These are phyloP conservation scores for Chytridiales sp. DNA, from an alignment of 371 early-diverging fungal genomes.

Conservation along the genomic window DNA sequence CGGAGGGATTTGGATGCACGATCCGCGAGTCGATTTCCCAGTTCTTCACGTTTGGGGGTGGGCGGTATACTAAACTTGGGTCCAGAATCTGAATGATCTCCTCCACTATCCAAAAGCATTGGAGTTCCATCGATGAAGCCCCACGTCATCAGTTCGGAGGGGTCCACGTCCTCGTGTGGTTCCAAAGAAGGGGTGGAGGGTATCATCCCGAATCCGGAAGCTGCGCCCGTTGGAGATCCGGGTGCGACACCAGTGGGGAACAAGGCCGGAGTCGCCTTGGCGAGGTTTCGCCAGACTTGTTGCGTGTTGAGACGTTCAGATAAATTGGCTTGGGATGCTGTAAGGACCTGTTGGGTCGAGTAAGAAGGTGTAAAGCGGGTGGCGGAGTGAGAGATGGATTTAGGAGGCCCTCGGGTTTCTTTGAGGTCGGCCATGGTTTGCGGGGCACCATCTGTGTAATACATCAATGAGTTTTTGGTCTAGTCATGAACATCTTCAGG, in stretches of 20 bases:
- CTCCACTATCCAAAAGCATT: constrained; percentile 36
- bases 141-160: constrained; percentile 76
- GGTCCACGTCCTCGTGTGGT: constrained; percentile 59
- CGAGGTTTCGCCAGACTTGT: constrained; percentile 40
- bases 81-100: constrained; percentile 17
- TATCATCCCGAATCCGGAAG: constrained; percentile 62
- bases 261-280: constrained; percentile 44
- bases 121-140: constrained; percentile 50
- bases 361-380: constrained; percentile 47
- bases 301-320: constrained; percentile 39
- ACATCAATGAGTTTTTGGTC: constrained; percentile 67
- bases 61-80: constrained; percentile 58
- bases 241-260: constrained; percentile 26
- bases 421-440: constrained; percentile 26
- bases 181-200: constrained; percentile 66
- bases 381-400: constrained; percentile 54
- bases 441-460: constrained; percentile 55
- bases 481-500: too few species aligned
- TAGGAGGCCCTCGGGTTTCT: constrained; percentile 50
- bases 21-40: constrained; percentile 65
- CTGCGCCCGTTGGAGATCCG: constrained; percentile 9
- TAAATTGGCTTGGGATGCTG: constrained; percentile 11
- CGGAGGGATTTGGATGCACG: constrained; percentile 60
- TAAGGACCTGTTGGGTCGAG: constrained; percentile 5
- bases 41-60: constrained; percentile 62